Evolutionary conservation across 1,284 basidiomycete species (phyloP), one percentile per base, ranked within the genome.

Genomic region (Wolfiporia cocos): DNA sequence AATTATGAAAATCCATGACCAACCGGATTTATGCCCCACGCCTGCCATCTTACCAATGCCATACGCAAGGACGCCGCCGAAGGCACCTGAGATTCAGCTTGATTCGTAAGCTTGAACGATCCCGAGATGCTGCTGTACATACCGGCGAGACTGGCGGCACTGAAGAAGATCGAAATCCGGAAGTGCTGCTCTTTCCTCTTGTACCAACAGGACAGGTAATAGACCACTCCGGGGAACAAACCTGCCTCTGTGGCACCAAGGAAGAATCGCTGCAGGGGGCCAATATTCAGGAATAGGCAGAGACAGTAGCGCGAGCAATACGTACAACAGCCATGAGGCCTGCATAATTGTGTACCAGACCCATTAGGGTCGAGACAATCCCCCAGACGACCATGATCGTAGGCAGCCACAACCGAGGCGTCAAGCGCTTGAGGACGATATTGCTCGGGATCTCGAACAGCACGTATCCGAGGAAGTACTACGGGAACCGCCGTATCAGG

Each of bases 1-100:
- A 22, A 78, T 46, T 43, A 78, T 74, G 51, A 79, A 79, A 42
- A 84, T 81, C 80, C 80, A 83, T 17, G 71, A 64, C 77, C 76
- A 77, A 0, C 70, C 71, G 0, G 67, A 61, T 11, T 67, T 66
- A 9, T 67, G 61, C 0, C 68, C 66, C n/a, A 71, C 61, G 12
- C 71, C 73, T 26, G 73, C 49, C 63, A 81, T 73, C 28, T 74
- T 58, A 23, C 69, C 63, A 40, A 81, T 80, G 3, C 67, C 75
- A 32, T 70, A 75, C 0, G 76, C 80, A 20, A 78, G 68, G 19
- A 76, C 63, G 17, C 74, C 74, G 70, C 43, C 46, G 30, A 46
- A 44, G 10, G 48, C 43, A 15, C 39, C 47, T 42, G 6, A 14
- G 28, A 34, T 65, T 26, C 18, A 36, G 24, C 24, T 40, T 30